Percentiles rank a stretch among this genome's conserved stretches.
phyloP scores from a whole-genome alignment of 805 yeast genomes.

The Candida maesae region DNA sequence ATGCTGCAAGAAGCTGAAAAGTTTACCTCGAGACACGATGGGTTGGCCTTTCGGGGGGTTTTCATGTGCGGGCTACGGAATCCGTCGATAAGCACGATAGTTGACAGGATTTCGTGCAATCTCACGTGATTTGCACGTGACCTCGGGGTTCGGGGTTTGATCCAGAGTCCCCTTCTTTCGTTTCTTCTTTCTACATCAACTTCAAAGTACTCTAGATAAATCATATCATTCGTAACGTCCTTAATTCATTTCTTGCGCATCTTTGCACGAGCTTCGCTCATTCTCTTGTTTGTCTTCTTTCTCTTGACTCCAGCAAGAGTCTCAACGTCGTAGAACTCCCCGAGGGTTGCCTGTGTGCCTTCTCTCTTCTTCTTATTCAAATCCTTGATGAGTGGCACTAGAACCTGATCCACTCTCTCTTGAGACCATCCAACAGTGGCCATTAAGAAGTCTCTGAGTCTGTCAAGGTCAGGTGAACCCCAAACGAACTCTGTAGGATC shows the following conservation, averaged over 20 bases:
- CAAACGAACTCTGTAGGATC: slow-evolving; percentile 78
- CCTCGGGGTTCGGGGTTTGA: no score
- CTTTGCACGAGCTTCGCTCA: slow-evolving; percentile 43
- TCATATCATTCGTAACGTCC: background rate
- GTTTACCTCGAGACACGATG: no score
- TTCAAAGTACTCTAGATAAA: no score
- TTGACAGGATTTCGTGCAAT: no score
- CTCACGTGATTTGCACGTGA: no score
- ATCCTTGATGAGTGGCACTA: slow-evolving; percentile 80
- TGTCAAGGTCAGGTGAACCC: slow-evolving; percentile 88
- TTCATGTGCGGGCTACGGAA: no score
- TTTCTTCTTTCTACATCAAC: no score
- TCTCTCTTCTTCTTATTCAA: slow-evolving; percentile 59
- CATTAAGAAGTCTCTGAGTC: slow-evolving; percentile 65
- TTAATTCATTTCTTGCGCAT: slow-evolving; percentile 9
- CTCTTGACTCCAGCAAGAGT: slow-evolving; percentile 35
- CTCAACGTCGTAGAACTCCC: slow-evolving; percentile 66
- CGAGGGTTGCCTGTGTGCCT: slow-evolving; percentile 55
- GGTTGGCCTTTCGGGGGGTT: no score
- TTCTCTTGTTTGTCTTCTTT: slow-evolving; percentile 54
- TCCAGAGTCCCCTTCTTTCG: no score
- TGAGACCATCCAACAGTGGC: slow-evolving; percentile 76
- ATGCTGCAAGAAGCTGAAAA: no score
- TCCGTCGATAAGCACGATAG: no score
- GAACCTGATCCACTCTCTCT: slow-evolving; percentile 70